Percentiles rank a stretch among this genome's conserved stretches.
Conservation (phyloP, 805 yeast genomes). For the Vanderwaltozyma polyspora region DNA sequence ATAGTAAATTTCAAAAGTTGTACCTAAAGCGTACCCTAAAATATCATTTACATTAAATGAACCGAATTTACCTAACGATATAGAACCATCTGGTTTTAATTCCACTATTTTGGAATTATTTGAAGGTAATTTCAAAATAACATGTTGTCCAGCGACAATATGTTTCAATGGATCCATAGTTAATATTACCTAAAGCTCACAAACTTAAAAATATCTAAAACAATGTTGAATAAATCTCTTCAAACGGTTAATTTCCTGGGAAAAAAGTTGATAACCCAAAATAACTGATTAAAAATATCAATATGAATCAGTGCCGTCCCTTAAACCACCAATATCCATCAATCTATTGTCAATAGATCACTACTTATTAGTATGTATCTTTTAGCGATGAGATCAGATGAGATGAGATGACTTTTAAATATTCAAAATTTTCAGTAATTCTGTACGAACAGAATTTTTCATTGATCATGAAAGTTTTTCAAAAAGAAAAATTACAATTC, state of each 20-base stretch:
- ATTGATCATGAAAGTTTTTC: too few relatives aligned
- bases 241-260: too few relatives aligned
- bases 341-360: too few relatives aligned
- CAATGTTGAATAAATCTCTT: too few relatives aligned
- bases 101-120: conserved; percentile 65
- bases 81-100: conserved; percentile 44
- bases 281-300: too few relatives aligned
- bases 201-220: neutral
- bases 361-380: too few relatives aligned
- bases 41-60: conserved; percentile 63
- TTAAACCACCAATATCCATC: too few relatives aligned
- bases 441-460: neutral
- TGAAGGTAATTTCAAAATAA: conserved; percentile 69
- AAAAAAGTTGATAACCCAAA: too few relatives aligned
- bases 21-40: conserved; percentile 77
- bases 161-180: conserved; percentile 19
- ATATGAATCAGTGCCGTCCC: too few relatives aligned
- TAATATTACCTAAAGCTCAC: neutral
- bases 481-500: too few relatives aligned
- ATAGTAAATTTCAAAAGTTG: conserved; percentile 72
- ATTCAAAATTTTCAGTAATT: too few relatives aligned
- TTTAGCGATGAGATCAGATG: neutral
- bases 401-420: neutral
- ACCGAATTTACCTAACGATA: conserved; percentile 88
- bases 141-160: conserved; percentile 28